phyloP scores from a whole-genome alignment of 2,329 filamentous ascomycete genomes.

The Arthroderma uncinatum region DNA sequence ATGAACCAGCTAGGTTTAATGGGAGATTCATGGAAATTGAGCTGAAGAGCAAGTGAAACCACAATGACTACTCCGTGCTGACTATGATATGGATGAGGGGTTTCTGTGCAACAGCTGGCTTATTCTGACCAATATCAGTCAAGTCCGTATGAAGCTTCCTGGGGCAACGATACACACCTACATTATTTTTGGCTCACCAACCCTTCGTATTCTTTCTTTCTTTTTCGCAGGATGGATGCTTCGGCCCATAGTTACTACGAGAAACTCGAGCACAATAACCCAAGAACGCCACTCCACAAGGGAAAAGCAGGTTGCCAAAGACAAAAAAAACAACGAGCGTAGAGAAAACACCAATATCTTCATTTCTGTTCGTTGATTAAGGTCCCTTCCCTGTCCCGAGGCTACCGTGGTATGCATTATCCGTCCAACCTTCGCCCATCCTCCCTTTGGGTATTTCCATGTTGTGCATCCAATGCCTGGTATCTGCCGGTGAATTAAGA shows the following conservation, averaged over 20 bases:
- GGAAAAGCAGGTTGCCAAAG: not conserved
- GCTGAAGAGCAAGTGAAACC: slow-evolving; percentile 2
- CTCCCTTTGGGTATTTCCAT: slow-evolving; percentile 1
- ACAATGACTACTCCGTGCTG: not conserved
- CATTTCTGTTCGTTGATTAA: slow-evolving; percentile 1
- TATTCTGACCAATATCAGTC: not conserved
- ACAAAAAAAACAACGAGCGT: not conserved
- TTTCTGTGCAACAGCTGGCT: not conserved
- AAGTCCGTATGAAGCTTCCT: not conserved
- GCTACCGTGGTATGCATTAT: not conserved
- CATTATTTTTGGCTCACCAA: not conserved
- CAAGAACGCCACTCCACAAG: not conserved
- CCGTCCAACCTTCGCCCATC: not conserved
- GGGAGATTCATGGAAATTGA: not conserved
- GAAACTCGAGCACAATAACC: not conserved
- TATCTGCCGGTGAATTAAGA: not conserved
- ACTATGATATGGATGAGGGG: not conserved
- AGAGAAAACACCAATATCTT: slow-evolving; percentile 1
- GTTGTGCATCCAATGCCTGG: slow-evolving; percentile 1
- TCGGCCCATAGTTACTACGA: not conserved
- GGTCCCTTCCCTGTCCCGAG: not conserved
- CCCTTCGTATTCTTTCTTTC: not conserved
- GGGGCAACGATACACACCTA: not conserved
- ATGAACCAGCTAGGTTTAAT: not conserved
- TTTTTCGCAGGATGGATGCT: not conserved